Evolutionary conservation across 2,329 filamentous ascomycete species (phyloP), one percentile per base, ranked within the genome.

Genomic region (Phoma sp.): DNA sequence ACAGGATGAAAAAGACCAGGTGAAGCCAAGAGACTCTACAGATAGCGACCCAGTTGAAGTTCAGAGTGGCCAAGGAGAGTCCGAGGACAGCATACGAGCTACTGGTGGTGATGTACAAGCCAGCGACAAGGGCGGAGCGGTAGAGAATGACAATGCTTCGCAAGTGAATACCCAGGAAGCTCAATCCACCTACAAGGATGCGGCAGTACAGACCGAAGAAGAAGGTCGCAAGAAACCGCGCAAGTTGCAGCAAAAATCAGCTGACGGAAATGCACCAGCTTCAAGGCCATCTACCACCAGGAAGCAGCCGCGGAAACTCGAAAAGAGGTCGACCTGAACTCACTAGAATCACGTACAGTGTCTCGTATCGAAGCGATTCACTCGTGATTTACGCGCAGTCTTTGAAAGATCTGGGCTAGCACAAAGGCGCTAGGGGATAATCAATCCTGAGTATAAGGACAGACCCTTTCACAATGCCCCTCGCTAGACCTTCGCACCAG

Each of bases 141-240:
- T 11, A 32, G 11, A 23, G 17, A 12, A 38, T 15, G 17, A 6
- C 18, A 5, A 7, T 2, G 2, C 5, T 25, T 10, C 18, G 6
- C 39, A 30, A 21, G 47, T 15, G 1, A 20, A 39, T 2, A 4
- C 20, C 3, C 21, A 46, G 12, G 39, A 34, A 12, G 20, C 11
- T 45, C 21, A 4, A 11, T 43, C 45, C 11, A 46, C 17, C 11
- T 39, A 43, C 26, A 51, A 30, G n/a, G 47, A 39, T 18, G 47
- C 28, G 5, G 48, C 40, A 5, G 28, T 36, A 5, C 48, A 46
- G 7, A 52, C 48, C 3, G 40, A 12, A 14, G 15, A 46, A n/a
- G 39, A 55, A 11, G 39, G 42, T 17, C 59, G 60, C 2, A 64
- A 62, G 30, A 62, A 59, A 37, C 59, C 59, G 30, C 59, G 61